Base-by-base conservation (phyloP, 768 basidiomycete genomes). In the Lentinula raphanica region DNA sequence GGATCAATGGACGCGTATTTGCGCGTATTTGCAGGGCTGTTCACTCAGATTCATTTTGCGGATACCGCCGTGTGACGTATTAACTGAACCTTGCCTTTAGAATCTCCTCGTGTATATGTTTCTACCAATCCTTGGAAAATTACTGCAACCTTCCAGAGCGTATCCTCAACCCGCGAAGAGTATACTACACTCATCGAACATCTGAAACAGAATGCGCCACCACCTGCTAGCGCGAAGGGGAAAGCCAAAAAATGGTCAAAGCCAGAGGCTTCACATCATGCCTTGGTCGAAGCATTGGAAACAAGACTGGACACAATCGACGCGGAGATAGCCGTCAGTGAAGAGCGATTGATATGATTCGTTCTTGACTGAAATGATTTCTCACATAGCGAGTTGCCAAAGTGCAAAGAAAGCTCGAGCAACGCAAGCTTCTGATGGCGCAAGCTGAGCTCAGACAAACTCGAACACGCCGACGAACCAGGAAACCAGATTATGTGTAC, bases 61-160 rank as follows among this genome's bases (percentile, higher is more conserved):
- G 39, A 42, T 32, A 59, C 19, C 59, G 60, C 64, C 60, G 62
- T 54, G 63, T 60, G 59, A 61, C 66, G 69, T 61, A 65, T 68
- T 67, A 44, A 72, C 60, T 65, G 49, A 58, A 58, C 62, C 55
- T 65, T 60, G 48, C 57, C 63, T 60, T 69, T 66, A 94, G 92
- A 91, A 75, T 93, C 92, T 48, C 90, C 92, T 25, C 84, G 92
- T 59, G 72, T 94, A 54, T 94, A 91, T 66, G 74, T 81, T 38
- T 93, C 92, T 32, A 90, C 88, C 13, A 94, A 94, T 70, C 92
- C 92, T 21, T 94, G 90, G 91, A 94, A 93, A 74, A 86, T 86
- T 42, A 83, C 86, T 8, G 86, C 90, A 31, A 86, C 87, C 15
- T 89, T 94, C 65, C 79, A 85, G 64, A 78, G 86, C 11, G 71